Evolutionary conservation across 805 yeast species (phyloP).

Genomic region (Lipomyces kockii): DNA sequence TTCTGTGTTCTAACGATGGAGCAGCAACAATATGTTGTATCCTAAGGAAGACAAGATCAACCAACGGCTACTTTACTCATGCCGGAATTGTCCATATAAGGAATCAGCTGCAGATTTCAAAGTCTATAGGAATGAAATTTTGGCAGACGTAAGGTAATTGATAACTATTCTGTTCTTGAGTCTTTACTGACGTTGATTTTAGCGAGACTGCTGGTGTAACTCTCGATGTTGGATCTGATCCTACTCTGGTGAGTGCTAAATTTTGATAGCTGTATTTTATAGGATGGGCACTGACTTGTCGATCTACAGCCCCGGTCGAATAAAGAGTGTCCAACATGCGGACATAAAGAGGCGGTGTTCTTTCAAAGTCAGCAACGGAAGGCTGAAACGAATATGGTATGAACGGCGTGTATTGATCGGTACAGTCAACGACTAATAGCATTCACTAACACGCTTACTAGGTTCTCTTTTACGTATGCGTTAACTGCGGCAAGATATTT

Average conservation of each 20-base stretch:
- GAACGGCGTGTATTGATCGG: not conserved
- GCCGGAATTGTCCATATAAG: slow-evolving; percentile 92
- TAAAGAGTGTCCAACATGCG: slow-evolving; percentile 90
- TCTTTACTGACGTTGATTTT: not conserved
- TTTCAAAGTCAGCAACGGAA: slow-evolving; percentile 96
- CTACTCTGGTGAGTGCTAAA: slow-evolving; percentile 62
- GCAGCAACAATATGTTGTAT: slow-evolving; percentile 90
- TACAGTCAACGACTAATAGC: not conserved
- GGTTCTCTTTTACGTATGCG: slow-evolving; percentile 83
- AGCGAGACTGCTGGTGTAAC: slow-evolving; percentile 94
- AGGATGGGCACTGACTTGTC: not conserved
- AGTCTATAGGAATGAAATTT: slow-evolving; percentile 90
- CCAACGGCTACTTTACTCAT: slow-evolving; percentile 78
- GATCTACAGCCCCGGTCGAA: slow-evolving; percentile 75
- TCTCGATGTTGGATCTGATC: slow-evolving; percentile 92
- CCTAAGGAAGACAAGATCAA: slow-evolving; percentile 91
- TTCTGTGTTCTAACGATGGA: not conserved
- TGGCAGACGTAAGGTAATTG: slow-evolving; percentile 72
- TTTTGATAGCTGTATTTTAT: not conserved
- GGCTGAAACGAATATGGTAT: slow-evolving; percentile 87
- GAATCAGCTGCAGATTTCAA: slow-evolving; percentile 87
- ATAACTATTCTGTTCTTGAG: not conserved
- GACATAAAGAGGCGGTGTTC: slow-evolving; percentile 87
- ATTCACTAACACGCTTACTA: not conserved
- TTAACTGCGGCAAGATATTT: slow-evolving; percentile 79